These are phyloP conservation scores for Sporopachydermia lactativora DNA, from an alignment of 805 yeast species.

Conservation along the genomic window DNA sequence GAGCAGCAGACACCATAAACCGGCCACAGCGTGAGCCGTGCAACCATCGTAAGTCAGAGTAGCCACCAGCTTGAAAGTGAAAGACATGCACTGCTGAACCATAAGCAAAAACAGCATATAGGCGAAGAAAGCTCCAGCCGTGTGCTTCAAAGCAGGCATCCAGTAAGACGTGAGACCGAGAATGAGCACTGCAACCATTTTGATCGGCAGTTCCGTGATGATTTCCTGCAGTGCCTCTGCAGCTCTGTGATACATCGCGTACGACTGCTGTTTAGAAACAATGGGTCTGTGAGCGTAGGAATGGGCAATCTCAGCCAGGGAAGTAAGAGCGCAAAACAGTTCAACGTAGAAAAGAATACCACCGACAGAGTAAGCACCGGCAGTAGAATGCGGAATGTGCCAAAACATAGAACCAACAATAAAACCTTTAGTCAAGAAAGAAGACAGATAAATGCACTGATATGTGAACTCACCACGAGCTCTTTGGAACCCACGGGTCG, in stretches of 20 bases:
- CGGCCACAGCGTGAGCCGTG: slow-evolving; percentile 42
- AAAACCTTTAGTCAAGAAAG: slow-evolving; percentile 42
- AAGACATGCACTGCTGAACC: slow-evolving; percentile 37
- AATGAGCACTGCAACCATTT: slow-evolving; percentile 33
- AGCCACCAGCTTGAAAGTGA: slow-evolving; percentile 39
- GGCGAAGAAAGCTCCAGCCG: slow-evolving; percentile 42
- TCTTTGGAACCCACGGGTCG: slow-evolving; percentile 39
- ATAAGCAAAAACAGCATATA: slow-evolving; percentile 31
- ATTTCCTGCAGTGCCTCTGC: slow-evolving; percentile 49
- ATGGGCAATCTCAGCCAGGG: slow-evolving; percentile 46
- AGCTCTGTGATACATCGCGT: slow-evolving; percentile 47
- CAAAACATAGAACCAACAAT: slow-evolving; percentile 48
- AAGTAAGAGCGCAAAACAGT: slow-evolving; percentile 44
- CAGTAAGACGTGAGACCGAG: slow-evolving; percentile 37
- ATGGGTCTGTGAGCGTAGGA: slow-evolving; percentile 49
- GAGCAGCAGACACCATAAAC: slow-evolving; percentile 39
- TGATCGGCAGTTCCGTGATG: slow-evolving; percentile 42
- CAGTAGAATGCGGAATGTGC: slow-evolving; percentile 33
- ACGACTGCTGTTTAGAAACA: slow-evolving; percentile 48
- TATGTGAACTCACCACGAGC: slow-evolving; percentile 43
- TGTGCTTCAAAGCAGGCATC: slow-evolving; percentile 34
- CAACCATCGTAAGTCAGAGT: slow-evolving; percentile 37
- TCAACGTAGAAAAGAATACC: slow-evolving; percentile 49
- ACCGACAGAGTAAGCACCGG: slow-evolving; percentile 48
- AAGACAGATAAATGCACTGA: slow-evolving; percentile 34